Conservation (phyloP, 768 basidiomycete species). For the Trametes cingulata region DNA sequence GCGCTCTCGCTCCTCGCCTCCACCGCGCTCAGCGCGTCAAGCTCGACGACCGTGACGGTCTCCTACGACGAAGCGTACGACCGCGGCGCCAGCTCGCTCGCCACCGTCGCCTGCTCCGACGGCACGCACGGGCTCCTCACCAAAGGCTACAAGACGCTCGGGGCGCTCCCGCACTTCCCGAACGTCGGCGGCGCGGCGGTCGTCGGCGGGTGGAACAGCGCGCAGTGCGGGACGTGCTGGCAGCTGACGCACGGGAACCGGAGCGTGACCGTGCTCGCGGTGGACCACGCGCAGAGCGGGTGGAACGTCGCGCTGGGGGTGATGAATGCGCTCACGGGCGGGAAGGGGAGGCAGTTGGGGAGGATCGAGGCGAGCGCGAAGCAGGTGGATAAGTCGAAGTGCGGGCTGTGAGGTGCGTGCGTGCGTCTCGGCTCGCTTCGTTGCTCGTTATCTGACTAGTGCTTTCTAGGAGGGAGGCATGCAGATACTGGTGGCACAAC, state of each 20-base stretch:
- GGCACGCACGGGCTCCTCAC: conserved; percentile 39
- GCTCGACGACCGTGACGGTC: conserved; percentile 29
- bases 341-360: conserved; percentile 27
- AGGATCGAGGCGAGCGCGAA: conserved; percentile 28
- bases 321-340: conserved; percentile 32
- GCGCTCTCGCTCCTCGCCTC: conserved; percentile 19
- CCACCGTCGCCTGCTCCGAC: conserved; percentile 50
- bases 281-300: conserved; percentile 46
- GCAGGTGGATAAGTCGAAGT: conserved; percentile 30
- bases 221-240: conserved; percentile 63
- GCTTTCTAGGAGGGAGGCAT: no score
- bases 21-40: conserved; percentile 11
- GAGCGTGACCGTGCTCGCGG: conserved; percentile 49
- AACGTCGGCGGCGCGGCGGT: conserved; percentile 57
- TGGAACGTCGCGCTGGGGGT: conserved; percentile 41
- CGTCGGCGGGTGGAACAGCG: conserved; percentile 52
- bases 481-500: no score
- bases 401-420: conserved; percentile 42
- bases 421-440: no score
- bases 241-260: conserved; percentile 48
- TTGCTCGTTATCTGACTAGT: no score
- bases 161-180: conserved; percentile 57
- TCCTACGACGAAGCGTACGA: conserved; percentile 56
- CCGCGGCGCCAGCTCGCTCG: conserved; percentile 39
- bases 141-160: conserved; percentile 48